Percentiles rank a stretch among this genome's conserved stretches.
phyloP scores from a whole-genome alignment of 2,329 filamentous ascomycete genomes.

The Claviceps capensis region DNA sequence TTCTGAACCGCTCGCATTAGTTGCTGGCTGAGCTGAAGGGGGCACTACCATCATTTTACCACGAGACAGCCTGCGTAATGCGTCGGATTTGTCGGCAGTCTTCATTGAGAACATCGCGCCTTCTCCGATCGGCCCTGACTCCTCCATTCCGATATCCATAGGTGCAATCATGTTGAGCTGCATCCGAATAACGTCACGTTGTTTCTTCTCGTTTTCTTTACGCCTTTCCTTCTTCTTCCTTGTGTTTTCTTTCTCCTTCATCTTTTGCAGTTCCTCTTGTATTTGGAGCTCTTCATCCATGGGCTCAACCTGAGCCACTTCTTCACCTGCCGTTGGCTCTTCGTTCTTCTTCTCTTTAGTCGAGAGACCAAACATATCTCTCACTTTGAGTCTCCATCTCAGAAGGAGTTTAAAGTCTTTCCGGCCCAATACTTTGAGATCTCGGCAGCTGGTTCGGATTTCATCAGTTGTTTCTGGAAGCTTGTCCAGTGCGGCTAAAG shows the following conservation, averaged over 20 bases:
- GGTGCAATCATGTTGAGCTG: constrained; percentile 95
- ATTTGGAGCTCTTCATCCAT: constrained; percentile 94
- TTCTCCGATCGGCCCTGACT: constrained; percentile 62
- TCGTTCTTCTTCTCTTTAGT: constrained; percentile 49
- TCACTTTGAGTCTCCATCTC: constrained; percentile 76
- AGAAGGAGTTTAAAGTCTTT: constrained; percentile 89
- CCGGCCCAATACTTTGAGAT: constrained; percentile 79
- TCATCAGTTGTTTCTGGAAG: constrained; percentile 78
- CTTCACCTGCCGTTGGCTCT: constrained; percentile 27
- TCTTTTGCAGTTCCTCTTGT: constrained; percentile 70
- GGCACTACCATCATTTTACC: constrained; percentile 65
- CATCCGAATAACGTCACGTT: constrained; percentile 89
- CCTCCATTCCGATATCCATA: constrained; percentile 90
- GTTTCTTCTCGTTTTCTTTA: constrained; percentile 84
- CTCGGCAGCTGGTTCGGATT: constrained; percentile 62
- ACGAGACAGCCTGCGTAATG: constrained; percentile 44
- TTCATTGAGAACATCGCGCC: constrained; percentile 82
- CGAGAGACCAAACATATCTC: constrained; percentile 80
- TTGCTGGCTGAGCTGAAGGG: constrained; percentile 39
- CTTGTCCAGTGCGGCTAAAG: constrained; percentile 71
- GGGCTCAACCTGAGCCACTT: constrained; percentile 64
- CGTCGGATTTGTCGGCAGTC: constrained; percentile 61
- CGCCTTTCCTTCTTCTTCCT: constrained; percentile 74
- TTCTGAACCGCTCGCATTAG: constrained; percentile 42
- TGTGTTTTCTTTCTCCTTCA: constrained; percentile 65